These are phyloP conservation scores for Staphylotrichum tortipilum DNA, from an alignment of 495 filamentous ascomycete genomes.

Conservation along the genomic window DNA sequence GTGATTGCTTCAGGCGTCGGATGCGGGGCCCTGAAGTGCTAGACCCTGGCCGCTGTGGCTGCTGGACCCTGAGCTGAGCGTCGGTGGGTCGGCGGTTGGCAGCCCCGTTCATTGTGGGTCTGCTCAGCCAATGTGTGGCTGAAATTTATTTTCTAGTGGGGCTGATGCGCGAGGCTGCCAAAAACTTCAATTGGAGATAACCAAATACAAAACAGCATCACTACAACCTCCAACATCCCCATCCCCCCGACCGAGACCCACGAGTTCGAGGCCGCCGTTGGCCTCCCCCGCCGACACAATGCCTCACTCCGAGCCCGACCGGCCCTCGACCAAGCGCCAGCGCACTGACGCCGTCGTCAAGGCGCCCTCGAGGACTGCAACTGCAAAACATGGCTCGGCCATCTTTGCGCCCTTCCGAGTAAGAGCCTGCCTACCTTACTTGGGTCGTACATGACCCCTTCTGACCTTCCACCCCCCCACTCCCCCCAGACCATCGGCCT, in stretches of 20 bases:
- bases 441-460: not conserved
- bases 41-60: too few relatives aligned
- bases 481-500: conserved; percentile 70
- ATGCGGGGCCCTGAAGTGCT: too few relatives aligned
- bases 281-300: too few relatives aligned
- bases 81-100: not conserved
- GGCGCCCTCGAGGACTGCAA: conserved; percentile 22
- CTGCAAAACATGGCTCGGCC: conserved; percentile 49
- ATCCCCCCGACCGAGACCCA: not conserved
- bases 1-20: too few relatives aligned
- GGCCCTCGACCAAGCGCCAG: conserved; percentile 58
- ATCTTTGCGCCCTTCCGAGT: conserved; percentile 91
- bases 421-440: conserved; percentile 30
- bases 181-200: too few relatives aligned
- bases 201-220: not conserved
- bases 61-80: too few relatives aligned
- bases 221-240: not conserved
- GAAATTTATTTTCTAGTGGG: conserved; percentile 1
- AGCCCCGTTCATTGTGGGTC: conserved; percentile 5
- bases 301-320: conserved; percentile 43
- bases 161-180: conserved; percentile 13
- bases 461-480: not conserved
- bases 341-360: conserved; percentile 41
- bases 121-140: conserved; percentile 4
- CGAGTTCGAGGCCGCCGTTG: too few relatives aligned